Evolutionary conservation across 805 yeast species (phyloP).

Genomic region (Pichia heedii): DNA sequence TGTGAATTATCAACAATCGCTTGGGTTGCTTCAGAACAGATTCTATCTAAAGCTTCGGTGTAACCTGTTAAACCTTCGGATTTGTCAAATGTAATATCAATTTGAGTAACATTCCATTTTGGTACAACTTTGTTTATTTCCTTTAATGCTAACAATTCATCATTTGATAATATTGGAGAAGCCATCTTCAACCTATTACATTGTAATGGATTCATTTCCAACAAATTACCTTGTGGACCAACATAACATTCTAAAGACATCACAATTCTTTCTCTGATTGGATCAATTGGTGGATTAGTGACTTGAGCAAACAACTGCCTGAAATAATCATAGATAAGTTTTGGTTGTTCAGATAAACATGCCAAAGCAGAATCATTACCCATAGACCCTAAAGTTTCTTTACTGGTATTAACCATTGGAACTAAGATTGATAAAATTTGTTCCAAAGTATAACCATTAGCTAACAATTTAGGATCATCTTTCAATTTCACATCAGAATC

Average conservation of each 20-base stretch:
- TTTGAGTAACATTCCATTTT: conserved; percentile 70
- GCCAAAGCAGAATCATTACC: conserved; percentile 97
- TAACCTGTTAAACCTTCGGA: conserved; percentile 81
- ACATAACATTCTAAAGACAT: conserved; percentile 96
- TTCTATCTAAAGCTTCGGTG: conserved; percentile 71
- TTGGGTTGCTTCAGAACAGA: conserved; percentile 78
- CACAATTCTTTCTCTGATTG: conserved; percentile 92
- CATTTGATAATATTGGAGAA: conserved; percentile 71
- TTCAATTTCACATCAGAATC: conserved; percentile 43
- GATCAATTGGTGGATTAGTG: conserved; percentile 97
- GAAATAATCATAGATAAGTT: conserved; percentile 84
- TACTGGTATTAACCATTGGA: conserved; percentile 90
- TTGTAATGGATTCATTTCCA: conserved; percentile 87
- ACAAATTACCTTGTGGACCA: conserved; percentile 96
- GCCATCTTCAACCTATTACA: conserved; percentile 79
- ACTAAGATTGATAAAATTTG: conserved; percentile 75
- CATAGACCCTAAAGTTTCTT: conserved; percentile 96
- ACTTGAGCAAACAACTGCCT: conserved; percentile 96
- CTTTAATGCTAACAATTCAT: conserved; percentile 66
- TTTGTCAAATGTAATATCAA: conserved; percentile 84
- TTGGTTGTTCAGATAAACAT: conserved; percentile 89
- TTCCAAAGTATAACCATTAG: conserved; percentile 93
- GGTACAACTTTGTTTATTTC: conserved; percentile 72
- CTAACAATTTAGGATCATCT: conserved; percentile 72
- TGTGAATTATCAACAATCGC: conserved; percentile 72